phyloP scores from a whole-genome alignment of 306 rosid genomes.

The Oxytropis ochrocephala region DNA sequence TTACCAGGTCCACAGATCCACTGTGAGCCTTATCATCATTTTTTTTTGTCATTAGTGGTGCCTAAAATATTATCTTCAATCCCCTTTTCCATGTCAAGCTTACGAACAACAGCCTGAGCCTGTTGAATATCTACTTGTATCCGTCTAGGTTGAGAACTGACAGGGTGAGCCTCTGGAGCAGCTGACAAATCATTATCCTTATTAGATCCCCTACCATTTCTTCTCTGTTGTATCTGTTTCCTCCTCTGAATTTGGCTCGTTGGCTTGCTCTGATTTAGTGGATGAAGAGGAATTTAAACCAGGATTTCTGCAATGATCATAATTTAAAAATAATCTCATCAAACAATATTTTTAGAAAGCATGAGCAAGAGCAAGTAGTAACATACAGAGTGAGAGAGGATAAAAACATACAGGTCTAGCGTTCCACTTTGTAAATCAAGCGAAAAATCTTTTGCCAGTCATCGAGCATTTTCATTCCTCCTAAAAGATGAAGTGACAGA shows the following conservation, averaged over 20 bases:
- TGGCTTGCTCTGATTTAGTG: slow-evolving; percentile 64
- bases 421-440: slow-evolving; percentile 94
- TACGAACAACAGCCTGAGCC: slow-evolving; percentile 77
- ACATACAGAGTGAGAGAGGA: not conserved
- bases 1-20: slow-evolving; percentile 85
- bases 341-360: not conserved
- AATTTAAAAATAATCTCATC: slow-evolving; percentile 6
- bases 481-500: slow-evolving; percentile 32
- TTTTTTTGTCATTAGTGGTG: slow-evolving; percentile 57
- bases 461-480: slow-evolving; percentile 91
- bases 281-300: slow-evolving; percentile 54
- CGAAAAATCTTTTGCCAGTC: slow-evolving; percentile 73
- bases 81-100: slow-evolving; percentile 84
- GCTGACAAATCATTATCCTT: slow-evolving; percentile 75
- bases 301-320: slow-evolving; percentile 47
- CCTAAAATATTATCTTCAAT: slow-evolving; percentile 72
- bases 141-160: slow-evolving; percentile 74
- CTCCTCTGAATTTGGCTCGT: slow-evolving; percentile 92
- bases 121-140: slow-evolving; percentile 73
- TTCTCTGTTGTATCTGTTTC: slow-evolving; percentile 73
- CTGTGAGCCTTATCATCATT: slow-evolving; percentile 62
- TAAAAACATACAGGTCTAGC: slow-evolving; percentile 63
- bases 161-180: slow-evolving; percentile 79
- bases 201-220: slow-evolving; percentile 67
- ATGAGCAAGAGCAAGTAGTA: not conserved